phyloP scores from a whole-genome alignment of 129 eudicot genomes.

The Smallanthus sonchifolius region DNA sequence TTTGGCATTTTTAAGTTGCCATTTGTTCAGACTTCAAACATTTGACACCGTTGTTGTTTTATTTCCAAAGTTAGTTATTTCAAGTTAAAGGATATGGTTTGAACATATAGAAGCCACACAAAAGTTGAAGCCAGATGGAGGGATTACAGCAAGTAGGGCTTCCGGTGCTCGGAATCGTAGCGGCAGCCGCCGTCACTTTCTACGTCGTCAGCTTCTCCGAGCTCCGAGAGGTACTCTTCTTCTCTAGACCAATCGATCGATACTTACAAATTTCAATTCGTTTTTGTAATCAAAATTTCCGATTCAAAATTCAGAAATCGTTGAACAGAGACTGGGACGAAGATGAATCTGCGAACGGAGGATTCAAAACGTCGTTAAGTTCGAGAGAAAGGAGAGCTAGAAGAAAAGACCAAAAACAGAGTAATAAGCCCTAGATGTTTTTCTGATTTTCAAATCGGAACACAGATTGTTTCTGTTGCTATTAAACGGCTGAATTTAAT shows the following conservation, averaged over 20 bases:
- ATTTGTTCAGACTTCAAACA: not conserved
- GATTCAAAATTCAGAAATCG: slow-evolving; percentile 54
- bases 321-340: slow-evolving; percentile 65
- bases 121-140: slow-evolving; percentile 40
- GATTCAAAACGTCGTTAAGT: slow-evolving; percentile 56
- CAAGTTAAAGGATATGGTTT: slow-evolving; percentile 8
- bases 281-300: not conserved
- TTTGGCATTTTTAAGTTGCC: not conserved
- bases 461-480: not conserved
- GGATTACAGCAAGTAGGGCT: slow-evolving; percentile 67
- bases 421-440: slow-evolving; percentile 34
- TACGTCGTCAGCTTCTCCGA: slow-evolving; percentile 85
- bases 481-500: not conserved
- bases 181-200: slow-evolving; percentile 89
- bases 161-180: slow-evolving; percentile 70
- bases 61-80: no score
- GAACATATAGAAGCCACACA: slow-evolving; percentile 13
- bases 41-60: no score
- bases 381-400: slow-evolving; percentile 74
- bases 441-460: no score
- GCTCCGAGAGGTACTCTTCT: slow-evolving; percentile 64
- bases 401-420: slow-evolving; percentile 61
- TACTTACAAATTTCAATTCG: not conserved
- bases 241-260: not conserved
- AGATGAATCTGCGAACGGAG: slow-evolving; percentile 35